A percentile compares a stretch with the other conserved stretches of the same genome.
Evolutionary conservation across 345 rosid species (phyloP).

Genomic region (Pugionium cornutum): DNA sequence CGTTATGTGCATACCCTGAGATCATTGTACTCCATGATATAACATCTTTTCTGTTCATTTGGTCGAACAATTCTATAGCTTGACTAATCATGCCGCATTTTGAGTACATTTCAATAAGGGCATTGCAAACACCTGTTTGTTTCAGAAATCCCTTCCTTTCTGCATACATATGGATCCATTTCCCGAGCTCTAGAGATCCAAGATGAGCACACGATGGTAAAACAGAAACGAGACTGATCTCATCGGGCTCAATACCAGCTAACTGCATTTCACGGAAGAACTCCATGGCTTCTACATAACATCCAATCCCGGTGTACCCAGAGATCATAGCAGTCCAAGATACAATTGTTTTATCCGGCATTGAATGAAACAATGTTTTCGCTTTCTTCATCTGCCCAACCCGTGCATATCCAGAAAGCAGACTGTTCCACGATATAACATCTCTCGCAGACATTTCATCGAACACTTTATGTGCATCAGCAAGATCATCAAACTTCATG

Average conservation of each 20-base stretch:
- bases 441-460: slow-evolving; percentile 59
- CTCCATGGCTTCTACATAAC: slow-evolving; percentile 49
- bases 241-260: slow-evolving; percentile 50
- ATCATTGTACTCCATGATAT: slow-evolving; percentile 74
- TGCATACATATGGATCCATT: slow-evolving; percentile 58
- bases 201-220: slow-evolving; percentile 61
- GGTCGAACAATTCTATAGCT: slow-evolving; percentile 46
- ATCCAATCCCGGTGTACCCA: slow-evolving; percentile 45
- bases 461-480: slow-evolving; percentile 49
- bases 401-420: slow-evolving; percentile 60
- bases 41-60: slow-evolving; percentile 45
- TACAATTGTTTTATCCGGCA: slow-evolving; percentile 51
- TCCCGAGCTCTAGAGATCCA: slow-evolving; percentile 58
- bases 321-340: slow-evolving; percentile 70
- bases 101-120: slow-evolving; percentile 59
- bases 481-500: slow-evolving; percentile 42
- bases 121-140: slow-evolving; percentile 46
- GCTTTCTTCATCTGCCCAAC: slow-evolving; percentile 56
- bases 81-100: slow-evolving; percentile 57
- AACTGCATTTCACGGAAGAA: slow-evolving; percentile 49
- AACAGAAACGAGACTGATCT: slow-evolving; percentile 51
- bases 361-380: slow-evolving; percentile 40
- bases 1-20: slow-evolving; percentile 59
- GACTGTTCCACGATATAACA: slow-evolving; percentile 57
- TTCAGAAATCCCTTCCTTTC: slow-evolving; percentile 36